phyloP scores from a whole-genome alignment of 139 green algal genomes.

The Coccomyxa sp. region DNA sequence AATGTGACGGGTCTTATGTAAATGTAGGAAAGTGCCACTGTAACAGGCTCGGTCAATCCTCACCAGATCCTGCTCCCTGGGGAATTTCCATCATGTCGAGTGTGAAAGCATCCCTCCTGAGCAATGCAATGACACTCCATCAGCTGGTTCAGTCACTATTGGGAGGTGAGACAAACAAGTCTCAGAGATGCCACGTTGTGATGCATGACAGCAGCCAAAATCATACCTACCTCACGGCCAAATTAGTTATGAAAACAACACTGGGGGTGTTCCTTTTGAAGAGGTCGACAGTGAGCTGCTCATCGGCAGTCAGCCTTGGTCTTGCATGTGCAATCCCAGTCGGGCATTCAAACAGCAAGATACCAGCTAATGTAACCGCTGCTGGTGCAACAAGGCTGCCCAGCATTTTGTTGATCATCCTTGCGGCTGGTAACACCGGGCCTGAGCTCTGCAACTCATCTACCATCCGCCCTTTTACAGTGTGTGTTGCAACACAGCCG shows the following conservation, averaged over 20 bases:
- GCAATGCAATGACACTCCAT: background rate
- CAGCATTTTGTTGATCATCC: background rate
- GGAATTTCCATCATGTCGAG: conserved; percentile 53
- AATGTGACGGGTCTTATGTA: too few species aligned
- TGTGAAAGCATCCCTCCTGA: conserved; percentile 57
- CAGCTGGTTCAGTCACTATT: background rate
- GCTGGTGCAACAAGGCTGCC: background rate
- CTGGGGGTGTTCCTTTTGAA: conserved; percentile 54
- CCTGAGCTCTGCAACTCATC: background rate
- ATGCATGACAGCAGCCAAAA: background rate
- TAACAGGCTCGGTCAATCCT: too few species aligned
- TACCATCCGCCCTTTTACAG: too few species aligned
- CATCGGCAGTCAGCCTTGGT: conserved; percentile 31
- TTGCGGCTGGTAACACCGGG: background rate
- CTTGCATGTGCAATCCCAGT: background rate
- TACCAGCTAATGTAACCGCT: background rate
- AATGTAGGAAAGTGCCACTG: background rate
- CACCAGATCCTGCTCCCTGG: conserved; percentile 52
- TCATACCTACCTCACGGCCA: conserved; percentile 18
- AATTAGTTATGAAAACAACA: conserved; percentile 64
- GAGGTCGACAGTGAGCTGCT: conserved; percentile 38
- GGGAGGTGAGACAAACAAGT: background rate
- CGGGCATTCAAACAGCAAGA: background rate
- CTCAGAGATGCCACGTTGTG: background rate
- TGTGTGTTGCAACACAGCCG: too few species aligned